Base-by-base conservation (phyloP, 129 eudicot genomes). In the Cynara cardunculus region DNA sequence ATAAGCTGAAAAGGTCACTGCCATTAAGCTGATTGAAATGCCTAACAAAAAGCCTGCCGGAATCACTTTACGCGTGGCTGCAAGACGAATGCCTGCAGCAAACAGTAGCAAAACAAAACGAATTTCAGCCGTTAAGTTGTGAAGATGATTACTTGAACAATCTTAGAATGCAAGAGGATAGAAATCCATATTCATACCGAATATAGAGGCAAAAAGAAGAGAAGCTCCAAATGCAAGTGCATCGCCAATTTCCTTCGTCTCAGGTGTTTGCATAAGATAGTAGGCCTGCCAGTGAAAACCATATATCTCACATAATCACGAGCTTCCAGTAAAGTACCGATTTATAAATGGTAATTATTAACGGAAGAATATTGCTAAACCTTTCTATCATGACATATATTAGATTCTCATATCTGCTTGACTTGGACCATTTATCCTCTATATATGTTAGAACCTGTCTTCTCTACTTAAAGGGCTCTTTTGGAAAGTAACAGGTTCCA, bases 141-240 rank as follows among this genome's bases (percentile, higher is more conserved):
- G 70, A 70, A 31, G 71, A 64, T 31, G 16, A 62, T 7, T 3
- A 79, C 7, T n/a, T 5, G 8, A 27, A 76, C n/a, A 68, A 35
- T 6, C 56, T 78, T 13, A 61, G 16, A 66, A 41, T 3, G 46
- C 4, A 62, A 24, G 46, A 31, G 44, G 73, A 46, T 68, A 14
- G 44, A 28, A 3, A 12, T 68, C 35, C 13, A 62, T 28, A 72
- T 21, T 72, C 53, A 74, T 83, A 88, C 91, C 91, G 73, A 88
- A 88, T 72, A 85, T 34, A 25, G 69, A 77, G 41, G 84, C 85
- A 69, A 88, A 85, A 73, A 88, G 91, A 46, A 88, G 89, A 83
- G 91, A 82, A 41, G 91, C 83, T 46, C 89, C 91, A 77, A 88
- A 88, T 72, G 89, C 87, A 83, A 85, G 85, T 75, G 91, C 87